Evolutionary conservation across 495 filamentous ascomycete genomes (phyloP).

Genomic region (Halenospora varia): DNA sequence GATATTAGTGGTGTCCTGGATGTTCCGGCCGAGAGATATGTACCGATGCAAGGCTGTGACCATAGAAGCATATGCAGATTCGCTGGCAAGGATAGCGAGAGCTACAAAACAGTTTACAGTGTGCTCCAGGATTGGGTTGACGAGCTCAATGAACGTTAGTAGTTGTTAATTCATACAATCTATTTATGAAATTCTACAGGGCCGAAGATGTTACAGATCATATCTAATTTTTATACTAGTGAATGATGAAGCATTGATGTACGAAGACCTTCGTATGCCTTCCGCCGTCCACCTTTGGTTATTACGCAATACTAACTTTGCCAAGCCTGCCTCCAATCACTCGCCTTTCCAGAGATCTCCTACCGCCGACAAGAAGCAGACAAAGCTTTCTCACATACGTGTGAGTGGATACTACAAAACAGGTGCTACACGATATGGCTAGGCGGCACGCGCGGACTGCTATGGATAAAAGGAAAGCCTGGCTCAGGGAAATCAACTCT

Average conservation of each 20-base stretch:
- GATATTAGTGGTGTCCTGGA: conserved; percentile 1
- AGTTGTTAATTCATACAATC: neutral
- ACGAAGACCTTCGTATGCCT: too few species aligned
- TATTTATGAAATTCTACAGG: too few species aligned
- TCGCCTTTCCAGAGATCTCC: conserved; percentile 28
- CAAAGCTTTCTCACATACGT: conserved; percentile 24
- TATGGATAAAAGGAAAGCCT: conserved; percentile 47
- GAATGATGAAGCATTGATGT: too few species aligned
- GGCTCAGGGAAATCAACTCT: conserved; percentile 46
- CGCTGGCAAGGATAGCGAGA: neutral
- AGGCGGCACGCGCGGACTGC: conserved; percentile 25
- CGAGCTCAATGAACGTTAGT: neutral
- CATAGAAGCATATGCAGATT: conserved; percentile 10
- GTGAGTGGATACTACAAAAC: conserved; percentile 33
- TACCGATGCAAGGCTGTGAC: conserved; percentile 7
- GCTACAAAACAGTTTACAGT: conserved; percentile 3
- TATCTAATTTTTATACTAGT: too few species aligned
- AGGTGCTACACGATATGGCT: conserved; percentile 31
- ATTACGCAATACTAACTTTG: too few species aligned
- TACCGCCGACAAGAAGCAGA: conserved; percentile 23
- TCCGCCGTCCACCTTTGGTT: too few species aligned
- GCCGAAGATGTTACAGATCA: too few species aligned
- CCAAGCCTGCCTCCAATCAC: conserved; percentile 23
- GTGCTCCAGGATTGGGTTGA: neutral
- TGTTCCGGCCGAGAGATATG: neutral